Percentiles rank a stretch among this genome's conserved stretches.
phyloP scores from a whole-genome alignment of 208 protist genomes.

The Crithidia fasciculata region DNA sequence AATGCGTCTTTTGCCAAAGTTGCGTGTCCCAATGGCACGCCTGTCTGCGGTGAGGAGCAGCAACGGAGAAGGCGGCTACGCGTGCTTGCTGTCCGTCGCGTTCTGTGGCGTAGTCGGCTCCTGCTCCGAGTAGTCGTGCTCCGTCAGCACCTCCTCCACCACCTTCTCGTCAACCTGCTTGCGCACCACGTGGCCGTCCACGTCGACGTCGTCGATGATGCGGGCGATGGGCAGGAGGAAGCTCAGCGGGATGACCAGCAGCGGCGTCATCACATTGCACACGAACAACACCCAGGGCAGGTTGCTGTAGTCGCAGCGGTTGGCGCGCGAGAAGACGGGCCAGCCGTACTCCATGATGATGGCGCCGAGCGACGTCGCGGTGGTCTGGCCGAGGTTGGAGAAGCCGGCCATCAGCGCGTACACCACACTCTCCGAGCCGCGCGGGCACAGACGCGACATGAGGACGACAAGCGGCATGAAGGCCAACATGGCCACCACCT shows the following conservation, averaged over 20 bases:
- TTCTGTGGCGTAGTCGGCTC: background rate
- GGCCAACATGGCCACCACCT: conserved; percentile 61
- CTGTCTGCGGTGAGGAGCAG: too few relatives aligned
- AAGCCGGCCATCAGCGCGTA: conserved; percentile 83
- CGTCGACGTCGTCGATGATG: conserved; percentile 61
- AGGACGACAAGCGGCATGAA: conserved; percentile 81
- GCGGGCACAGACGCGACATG: conserved; percentile 76
- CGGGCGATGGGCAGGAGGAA: conserved; percentile 61
- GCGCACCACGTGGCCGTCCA: conserved; percentile 44
- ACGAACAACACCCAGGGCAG: conserved; percentile 58
- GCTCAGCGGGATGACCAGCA: conserved; percentile 60
- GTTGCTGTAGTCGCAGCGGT: conserved; percentile 73
- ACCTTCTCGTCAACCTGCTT: conserved; percentile 16
- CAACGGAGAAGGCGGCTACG: too few relatives aligned
- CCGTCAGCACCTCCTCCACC: conserved; percentile 15
- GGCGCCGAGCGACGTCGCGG: conserved; percentile 42
- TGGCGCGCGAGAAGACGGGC: conserved; percentile 35
- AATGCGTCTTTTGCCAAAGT: too few relatives aligned
- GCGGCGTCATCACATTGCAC: conserved; percentile 48
- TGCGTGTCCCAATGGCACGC: too few relatives aligned
- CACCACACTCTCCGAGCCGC: conserved; percentile 74
- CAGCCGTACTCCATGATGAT: conserved; percentile 54
- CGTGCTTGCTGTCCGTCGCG: background rate
- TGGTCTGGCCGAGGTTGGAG: conserved; percentile 65
- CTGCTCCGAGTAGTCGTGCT: too few relatives aligned